Conservation (phyloP, 306 rosid genomes). For the Castanea sativa region DNA sequence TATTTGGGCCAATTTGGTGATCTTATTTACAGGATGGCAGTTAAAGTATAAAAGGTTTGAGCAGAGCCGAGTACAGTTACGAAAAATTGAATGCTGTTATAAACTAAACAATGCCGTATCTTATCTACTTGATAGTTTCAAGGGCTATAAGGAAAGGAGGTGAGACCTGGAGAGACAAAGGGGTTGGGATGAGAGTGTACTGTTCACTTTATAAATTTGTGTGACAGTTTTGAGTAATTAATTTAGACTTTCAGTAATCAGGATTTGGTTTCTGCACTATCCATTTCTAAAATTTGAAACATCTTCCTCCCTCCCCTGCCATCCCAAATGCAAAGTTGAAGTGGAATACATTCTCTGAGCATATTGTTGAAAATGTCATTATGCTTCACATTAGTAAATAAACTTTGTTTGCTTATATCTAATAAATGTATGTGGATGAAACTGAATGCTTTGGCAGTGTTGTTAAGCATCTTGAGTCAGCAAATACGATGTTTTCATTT, state of each 20-base stretch:
- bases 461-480: slow-evolving; percentile 57
- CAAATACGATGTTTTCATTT: slow-evolving; percentile 67
- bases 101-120: neutral
- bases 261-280: neutral
- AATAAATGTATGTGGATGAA: neutral
- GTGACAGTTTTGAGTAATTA: neutral
- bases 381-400: no score
- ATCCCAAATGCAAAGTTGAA: no score
- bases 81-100: neutral
- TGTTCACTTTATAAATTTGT: neutral
- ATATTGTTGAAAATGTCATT: no score
- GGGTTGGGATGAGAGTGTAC: neutral
- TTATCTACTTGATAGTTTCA: neutral
- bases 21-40: neutral
- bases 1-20: neutral
- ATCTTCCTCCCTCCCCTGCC: no score
- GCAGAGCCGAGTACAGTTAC: no score
- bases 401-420: neutral
- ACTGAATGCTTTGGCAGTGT: slow-evolving; percentile 42
- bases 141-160: neutral
- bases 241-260: neutral
- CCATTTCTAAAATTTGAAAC: no score
- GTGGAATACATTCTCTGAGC: no score
- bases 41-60: neutral
- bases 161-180: neutral